phyloP scores from a whole-genome alignment of 2,329 filamentous ascomycete species.

The Pyrenophora seminiperda region DNA sequence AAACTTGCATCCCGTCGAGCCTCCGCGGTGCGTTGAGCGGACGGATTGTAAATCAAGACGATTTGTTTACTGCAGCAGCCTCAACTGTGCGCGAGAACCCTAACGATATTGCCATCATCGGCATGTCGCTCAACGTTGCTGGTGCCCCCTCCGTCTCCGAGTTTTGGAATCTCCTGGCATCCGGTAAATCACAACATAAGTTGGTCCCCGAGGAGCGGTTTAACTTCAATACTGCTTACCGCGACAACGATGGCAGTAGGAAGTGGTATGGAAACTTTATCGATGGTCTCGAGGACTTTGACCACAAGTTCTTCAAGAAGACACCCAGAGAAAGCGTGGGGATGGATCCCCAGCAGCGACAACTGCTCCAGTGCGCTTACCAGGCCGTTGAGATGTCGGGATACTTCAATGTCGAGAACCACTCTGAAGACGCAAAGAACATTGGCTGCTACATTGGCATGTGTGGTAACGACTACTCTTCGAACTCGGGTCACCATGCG shows the following conservation, averaged over 20 bases:
- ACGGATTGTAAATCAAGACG: background rate
- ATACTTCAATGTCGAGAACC: constrained; percentile 6
- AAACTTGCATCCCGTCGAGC: background rate
- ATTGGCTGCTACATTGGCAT: constrained; percentile 42
- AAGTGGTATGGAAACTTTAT: constrained; percentile 16
- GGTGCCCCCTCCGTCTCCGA: constrained; percentile 16
- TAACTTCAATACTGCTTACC: constrained; percentile 1
- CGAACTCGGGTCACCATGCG: constrained; percentile 15
- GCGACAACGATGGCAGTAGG: background rate
- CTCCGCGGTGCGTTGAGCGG: background rate
- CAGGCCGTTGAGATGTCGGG: constrained; percentile 47
- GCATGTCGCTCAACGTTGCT: constrained; percentile 22
- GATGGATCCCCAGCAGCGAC: constrained; percentile 35
- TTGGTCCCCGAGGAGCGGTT: constrained; percentile 6
- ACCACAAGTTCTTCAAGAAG: constrained; percentile 37
- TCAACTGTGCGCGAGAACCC: background rate
- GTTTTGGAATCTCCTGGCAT: constrained; percentile 20
- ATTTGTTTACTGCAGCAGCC: background rate
- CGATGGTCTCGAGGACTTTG: constrained; percentile 25
- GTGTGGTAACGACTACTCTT: constrained; percentile 36
- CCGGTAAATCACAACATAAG: constrained; percentile 12
- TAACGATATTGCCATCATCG: constrained; percentile 24
- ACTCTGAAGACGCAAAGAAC: constrained; percentile 2
- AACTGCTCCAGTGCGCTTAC: constrained; percentile 29
- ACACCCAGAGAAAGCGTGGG: constrained; percentile 20